phyloP scores from a whole-genome alignment of 805 yeast genomes.

The Starmerella apicola region DNA sequence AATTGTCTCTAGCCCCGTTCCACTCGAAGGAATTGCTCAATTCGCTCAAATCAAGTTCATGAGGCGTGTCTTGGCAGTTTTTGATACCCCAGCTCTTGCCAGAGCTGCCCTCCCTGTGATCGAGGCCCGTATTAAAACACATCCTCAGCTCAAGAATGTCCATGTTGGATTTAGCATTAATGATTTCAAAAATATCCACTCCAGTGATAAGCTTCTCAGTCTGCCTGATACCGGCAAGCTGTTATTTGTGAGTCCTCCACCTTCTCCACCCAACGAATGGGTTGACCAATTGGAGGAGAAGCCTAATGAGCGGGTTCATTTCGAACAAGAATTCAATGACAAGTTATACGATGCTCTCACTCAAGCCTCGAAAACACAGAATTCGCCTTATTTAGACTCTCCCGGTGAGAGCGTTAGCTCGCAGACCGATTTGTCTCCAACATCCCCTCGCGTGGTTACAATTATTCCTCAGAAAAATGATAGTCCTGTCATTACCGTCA shows the following conservation, averaged over 20 bases:
- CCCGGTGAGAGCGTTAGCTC: neutral
- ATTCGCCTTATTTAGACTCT: conserved; percentile 1
- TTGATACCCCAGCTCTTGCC: conserved; percentile 10
- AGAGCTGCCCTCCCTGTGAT: conserved; percentile 11
- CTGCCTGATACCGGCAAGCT: conserved; percentile 21
- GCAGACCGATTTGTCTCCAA: conserved; percentile 1
- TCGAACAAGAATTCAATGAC: conserved; percentile 17
- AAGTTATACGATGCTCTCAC: conserved; percentile 15
- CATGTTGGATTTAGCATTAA: conserved; percentile 15
- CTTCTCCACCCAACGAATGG: conserved; percentile 23
- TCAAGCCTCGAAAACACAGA: neutral
- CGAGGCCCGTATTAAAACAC: neutral
- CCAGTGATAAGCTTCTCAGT: conserved; percentile 3
- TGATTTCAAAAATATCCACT: neutral
- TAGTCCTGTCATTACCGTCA: conserved; percentile 13
- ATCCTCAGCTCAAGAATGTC: neutral
- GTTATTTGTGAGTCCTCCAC: conserved; percentile 21
- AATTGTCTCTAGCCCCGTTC: neutral
- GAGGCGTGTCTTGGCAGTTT: conserved; percentile 20
- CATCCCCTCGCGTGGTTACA: conserved; percentile 11
- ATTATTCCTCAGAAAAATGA: conserved; percentile 11
- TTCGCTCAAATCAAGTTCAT: conserved; percentile 17
- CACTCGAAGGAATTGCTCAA: conserved; percentile 7
- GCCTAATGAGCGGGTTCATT: conserved; percentile 18
- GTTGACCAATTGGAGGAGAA: conserved; percentile 16